These are phyloP conservation scores for Kitagawia praeruptora DNA, from an alignment of 129 eudicot genomes.

Conservation along the genomic window DNA sequence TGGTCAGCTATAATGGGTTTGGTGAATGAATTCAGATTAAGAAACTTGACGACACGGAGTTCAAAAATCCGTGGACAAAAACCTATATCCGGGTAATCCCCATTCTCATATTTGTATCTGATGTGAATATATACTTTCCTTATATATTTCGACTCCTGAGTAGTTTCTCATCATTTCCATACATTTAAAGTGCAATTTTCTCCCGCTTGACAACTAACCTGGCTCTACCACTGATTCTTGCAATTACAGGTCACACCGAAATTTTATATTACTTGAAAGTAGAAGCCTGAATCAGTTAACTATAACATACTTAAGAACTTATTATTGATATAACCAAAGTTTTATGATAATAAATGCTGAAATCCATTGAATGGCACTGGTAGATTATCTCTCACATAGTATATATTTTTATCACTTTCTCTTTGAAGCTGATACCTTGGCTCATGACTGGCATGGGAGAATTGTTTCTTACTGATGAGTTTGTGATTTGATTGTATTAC, in stretches of 20 bases:
- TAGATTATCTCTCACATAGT: not conserved
- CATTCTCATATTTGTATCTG: not conserved
- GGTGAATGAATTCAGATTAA: constrained; percentile 39
- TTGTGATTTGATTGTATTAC: not conserved
- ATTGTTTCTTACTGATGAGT: not conserved
- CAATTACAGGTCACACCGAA: not conserved
- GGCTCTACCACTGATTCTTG: not conserved
- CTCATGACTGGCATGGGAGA: not conserved
- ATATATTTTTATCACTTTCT: not conserved
- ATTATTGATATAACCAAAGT: not conserved
- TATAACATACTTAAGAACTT: not conserved
- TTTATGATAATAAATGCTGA: not conserved
- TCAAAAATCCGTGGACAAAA: constrained; percentile 92
- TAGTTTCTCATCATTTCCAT: not conserved
- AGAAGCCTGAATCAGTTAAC: not conserved
- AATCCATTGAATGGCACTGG: not conserved
- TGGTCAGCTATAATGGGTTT: not conserved
- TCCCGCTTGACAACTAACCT: not conserved
- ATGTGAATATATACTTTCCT: not conserved
- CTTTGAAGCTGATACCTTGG: not conserved
- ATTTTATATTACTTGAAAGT: not conserved
- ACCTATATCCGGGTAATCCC: constrained; percentile 58
- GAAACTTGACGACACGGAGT: constrained; percentile 96
- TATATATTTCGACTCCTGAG: not conserved
- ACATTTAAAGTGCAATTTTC: not conserved